A percentile compares a stretch with the other conserved stretches of the same genome.
These are phyloP conservation scores for Amanita molliuscula DNA, from an alignment of 768 basidiomycete genomes.

Conservation along the genomic window DNA sequence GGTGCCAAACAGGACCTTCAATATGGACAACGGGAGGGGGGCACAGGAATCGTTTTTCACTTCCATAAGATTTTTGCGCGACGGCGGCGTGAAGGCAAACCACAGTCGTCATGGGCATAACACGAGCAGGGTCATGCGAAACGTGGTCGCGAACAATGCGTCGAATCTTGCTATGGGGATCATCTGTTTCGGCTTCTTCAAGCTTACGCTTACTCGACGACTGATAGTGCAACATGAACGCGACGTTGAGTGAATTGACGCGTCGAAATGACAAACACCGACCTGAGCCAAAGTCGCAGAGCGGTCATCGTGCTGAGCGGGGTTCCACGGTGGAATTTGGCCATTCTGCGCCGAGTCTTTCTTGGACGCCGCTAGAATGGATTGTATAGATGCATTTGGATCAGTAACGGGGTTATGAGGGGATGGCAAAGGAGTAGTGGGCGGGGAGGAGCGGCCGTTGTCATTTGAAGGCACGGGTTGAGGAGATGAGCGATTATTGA, in stretches of 20 bases:
- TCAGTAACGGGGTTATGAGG: slow-evolving; percentile 22
- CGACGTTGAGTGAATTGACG: slow-evolving; percentile 5
- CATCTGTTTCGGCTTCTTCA: slow-evolving; percentile 53
- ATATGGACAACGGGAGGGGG: slow-evolving; percentile 92
- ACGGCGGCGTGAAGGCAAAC: slow-evolving; percentile 87
- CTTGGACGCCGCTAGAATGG: slow-evolving; percentile 42
- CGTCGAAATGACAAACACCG: slow-evolving; percentile 10
- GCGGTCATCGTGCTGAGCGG: slow-evolving; percentile 19
- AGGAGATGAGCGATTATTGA: slow-evolving; percentile 7
- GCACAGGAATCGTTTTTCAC: slow-evolving; percentile 90
- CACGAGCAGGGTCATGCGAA: slow-evolving; percentile 61
- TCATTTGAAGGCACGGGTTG: slow-evolving; percentile 7
- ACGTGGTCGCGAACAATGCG: slow-evolving; percentile 79
- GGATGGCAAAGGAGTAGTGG: slow-evolving; percentile 11
- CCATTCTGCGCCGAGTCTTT: slow-evolving; percentile 29
- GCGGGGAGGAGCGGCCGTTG: slow-evolving; percentile 5
- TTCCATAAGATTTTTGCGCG: slow-evolving; percentile 93
- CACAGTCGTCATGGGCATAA: slow-evolving; percentile 85
- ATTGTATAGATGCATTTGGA: slow-evolving; percentile 37
- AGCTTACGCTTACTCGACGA: slow-evolving; percentile 64
- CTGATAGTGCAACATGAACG: slow-evolving; percentile 11
- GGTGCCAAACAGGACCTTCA: slow-evolving; percentile 79
- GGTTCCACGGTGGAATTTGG: slow-evolving; percentile 29
- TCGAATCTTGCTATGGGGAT: slow-evolving; percentile 69
- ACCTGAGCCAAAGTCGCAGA: slow-evolving; percentile 28